Evolutionary conservation across 2,329 filamentous ascomycete species (phyloP).

Genomic region (Colletotrichum magnum): DNA sequence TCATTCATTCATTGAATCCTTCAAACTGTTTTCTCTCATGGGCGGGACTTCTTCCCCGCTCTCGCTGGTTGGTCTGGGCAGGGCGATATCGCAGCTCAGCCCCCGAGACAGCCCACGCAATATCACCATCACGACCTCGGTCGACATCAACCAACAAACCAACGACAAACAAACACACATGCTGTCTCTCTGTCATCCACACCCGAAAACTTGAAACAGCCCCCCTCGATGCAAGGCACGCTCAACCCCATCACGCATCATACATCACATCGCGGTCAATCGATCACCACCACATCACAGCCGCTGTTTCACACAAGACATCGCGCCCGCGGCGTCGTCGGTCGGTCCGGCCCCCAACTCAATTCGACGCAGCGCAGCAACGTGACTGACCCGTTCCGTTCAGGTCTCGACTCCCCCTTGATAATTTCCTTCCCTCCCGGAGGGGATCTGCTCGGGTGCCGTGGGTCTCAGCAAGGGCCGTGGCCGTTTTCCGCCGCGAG

Average conservation of each 20-base stretch:
- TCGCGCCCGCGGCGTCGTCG: conserved; percentile 28
- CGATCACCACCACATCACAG: neutral
- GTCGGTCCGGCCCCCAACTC: conserved; percentile 38
- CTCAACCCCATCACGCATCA: neutral
- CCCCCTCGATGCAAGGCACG: conserved; percentile 19
- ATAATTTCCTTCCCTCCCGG: conserved; percentile 15
- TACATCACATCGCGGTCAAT: neutral
- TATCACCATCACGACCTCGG: neutral
- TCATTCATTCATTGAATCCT: neutral
- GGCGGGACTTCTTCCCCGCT: conserved; percentile 4
- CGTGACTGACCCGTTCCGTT: conserved; percentile 4
- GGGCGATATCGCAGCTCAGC: conserved; percentile 21
- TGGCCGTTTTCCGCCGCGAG: conserved; percentile 27
- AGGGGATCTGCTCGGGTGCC: conserved; percentile 24
- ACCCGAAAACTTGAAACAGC: conserved; percentile 30
- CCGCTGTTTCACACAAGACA: conserved; percentile 26
- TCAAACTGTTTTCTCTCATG: neutral
- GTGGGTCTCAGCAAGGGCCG: conserved; percentile 32
- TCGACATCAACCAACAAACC: neutral
- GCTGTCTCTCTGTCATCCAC: neutral
- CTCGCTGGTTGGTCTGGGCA: neutral
- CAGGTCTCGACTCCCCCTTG: conserved; percentile 22
- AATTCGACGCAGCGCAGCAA: conserved; percentile 1
- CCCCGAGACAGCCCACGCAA: neutral
- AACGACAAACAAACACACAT: too few relatives aligned